Conservation (phyloP, 2,329 filamentous ascomycete species). For the Pestalotiopsis sp. region DNA sequence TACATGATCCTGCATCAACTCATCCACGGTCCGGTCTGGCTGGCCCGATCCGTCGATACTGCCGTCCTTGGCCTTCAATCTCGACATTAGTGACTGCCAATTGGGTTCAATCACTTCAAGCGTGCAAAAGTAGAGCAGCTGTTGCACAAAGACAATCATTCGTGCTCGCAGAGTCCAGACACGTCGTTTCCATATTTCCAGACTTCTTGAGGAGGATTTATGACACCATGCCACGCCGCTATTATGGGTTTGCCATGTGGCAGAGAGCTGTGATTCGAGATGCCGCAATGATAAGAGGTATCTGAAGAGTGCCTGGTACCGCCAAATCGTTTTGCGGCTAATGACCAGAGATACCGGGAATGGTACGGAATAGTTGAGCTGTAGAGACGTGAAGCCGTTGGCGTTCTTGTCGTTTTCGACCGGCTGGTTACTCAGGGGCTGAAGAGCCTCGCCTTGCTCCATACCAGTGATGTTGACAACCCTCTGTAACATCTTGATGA, state of each 20-base stretch:
- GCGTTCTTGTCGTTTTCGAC: conserved; percentile 86
- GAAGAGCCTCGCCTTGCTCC: conserved; percentile 83
- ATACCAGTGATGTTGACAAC: conserved; percentile 97
- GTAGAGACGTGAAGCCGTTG: conserved; percentile 86
- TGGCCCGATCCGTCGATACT: conserved; percentile 40
- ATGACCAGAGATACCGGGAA: conserved; percentile 96
- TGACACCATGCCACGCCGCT: conserved; percentile 82
- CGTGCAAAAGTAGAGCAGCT: conserved; percentile 95
- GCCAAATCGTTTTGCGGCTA: conserved; percentile 92
- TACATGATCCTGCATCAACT: conserved; percentile 98
- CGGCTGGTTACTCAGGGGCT: conserved; percentile 67
- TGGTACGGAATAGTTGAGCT: conserved; percentile 91
- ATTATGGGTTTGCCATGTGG: conserved; percentile 88
- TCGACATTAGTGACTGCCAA: conserved; percentile 92
- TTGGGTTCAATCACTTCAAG: conserved; percentile 97
- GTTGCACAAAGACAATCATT: conserved; percentile 97
- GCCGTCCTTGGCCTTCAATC: conserved; percentile 66
- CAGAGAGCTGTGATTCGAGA: conserved; percentile 82
- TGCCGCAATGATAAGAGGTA: conserved; percentile 89
- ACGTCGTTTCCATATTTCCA: conserved; percentile 91
- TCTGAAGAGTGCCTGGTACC: conserved; percentile 94
- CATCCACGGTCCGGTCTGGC: conserved; percentile 78
- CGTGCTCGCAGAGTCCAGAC: conserved; percentile 90
- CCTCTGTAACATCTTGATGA: conserved; percentile 92
- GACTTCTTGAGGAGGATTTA: conserved; percentile 68